Evolutionary conservation across 2,329 filamentous ascomycete genomes (phyloP), one percentile per base, ranked within the genome.

Genomic region (Colletotrichum cordylinicola): DNA sequence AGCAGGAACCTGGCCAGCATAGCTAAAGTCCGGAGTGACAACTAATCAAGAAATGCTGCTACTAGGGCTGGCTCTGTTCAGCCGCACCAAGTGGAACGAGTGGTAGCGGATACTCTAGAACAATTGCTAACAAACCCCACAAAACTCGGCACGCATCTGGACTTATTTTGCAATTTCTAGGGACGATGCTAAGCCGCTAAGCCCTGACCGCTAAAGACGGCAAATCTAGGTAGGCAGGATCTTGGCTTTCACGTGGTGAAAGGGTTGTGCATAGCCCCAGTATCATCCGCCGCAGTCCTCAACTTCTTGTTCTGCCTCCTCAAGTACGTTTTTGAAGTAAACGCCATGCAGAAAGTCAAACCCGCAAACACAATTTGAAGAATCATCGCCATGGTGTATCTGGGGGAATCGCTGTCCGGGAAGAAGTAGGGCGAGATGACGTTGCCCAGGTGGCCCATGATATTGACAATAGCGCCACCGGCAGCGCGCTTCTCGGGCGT

Each of bases 351-450:
- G 10, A 78, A 60, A 4, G 72, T 71, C 56, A 75, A 7, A 3
- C 67, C 74, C 8, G 77, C 77, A 13, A 78, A 78, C 18, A 65
- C 67, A 18, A 78, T 77, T 65, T 77, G 75, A 13, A 78, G 52
- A 31, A 77, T 75, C 83, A 87, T 86, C 6, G 85, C 86, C 35
- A 84, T 86, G 2, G 84, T 75, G 67, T 87, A 88, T 10, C 84
- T 80, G 0, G 87, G 87, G 6, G 82, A 83, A 35, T 87, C 82
- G 21, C 78, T 82, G 56, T 82, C 79, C 0, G 85, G 85, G 79
- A 85, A 88, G 13, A 88, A 79, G 70, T 88, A 88, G 0, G 86
- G 84, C 1, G 86, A 87, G 81, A 86, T 88, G 55, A 88, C 84
- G 77, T 87, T 87, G 2, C 83, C 85, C 0, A 83, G 84, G 35